phyloP scores from a whole-genome alignment of 108 stramenopile genomes.

The Chaetoceros muelleri region DNA sequence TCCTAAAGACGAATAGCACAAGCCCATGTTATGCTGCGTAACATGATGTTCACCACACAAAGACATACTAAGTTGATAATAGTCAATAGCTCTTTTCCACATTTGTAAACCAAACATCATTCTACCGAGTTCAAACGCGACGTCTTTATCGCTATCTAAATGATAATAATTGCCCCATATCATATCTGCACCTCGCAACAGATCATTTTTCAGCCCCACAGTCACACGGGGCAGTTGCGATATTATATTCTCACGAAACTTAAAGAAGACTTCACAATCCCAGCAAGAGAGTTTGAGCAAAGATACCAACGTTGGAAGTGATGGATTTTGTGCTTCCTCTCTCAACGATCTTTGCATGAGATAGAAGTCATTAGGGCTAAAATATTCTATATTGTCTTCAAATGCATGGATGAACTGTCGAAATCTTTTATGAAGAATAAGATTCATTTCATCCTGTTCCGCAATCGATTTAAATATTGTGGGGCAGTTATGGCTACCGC shows the following conservation, averaged over 20 bases:
- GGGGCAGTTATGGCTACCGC: background rate
- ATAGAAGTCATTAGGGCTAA: background rate
- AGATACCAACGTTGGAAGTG: background rate
- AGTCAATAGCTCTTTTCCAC: background rate
- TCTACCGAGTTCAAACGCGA: background rate
- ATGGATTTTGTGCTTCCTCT: background rate
- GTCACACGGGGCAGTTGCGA: background rate
- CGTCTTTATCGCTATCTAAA: background rate
- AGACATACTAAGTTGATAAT: background rate
- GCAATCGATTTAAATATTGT: background rate
- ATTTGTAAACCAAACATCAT: background rate
- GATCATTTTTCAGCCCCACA: background rate
- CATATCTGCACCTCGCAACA: background rate
- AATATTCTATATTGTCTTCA: background rate
- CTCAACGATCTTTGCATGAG: background rate
- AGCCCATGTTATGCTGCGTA: background rate
- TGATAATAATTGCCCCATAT: background rate
- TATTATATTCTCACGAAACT: background rate
- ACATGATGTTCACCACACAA: background rate
- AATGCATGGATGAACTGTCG: background rate
- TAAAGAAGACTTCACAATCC: background rate
- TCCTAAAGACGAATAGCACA: background rate
- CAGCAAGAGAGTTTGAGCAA: background rate
- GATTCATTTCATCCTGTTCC: background rate
- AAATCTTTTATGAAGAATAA: background rate